These are phyloP conservation scores for Aristolochia contorta DNA, from an alignment of 164 flowering plant species.

Conservation along the genomic window DNA sequence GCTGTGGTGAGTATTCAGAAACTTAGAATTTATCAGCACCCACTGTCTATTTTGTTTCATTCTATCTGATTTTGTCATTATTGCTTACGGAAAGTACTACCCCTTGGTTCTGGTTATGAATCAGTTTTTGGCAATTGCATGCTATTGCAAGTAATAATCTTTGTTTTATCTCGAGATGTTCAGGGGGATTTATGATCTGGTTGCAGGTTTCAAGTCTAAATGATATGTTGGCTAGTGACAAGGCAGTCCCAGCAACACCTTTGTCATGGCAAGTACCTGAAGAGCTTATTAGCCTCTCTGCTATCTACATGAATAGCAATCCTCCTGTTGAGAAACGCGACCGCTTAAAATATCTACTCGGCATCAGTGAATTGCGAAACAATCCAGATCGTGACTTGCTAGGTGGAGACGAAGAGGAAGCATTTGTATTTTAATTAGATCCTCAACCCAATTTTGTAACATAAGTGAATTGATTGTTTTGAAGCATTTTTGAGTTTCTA, in stretches of 20 bases:
- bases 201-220: conserved; percentile 81
- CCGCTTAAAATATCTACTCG: conserved; percentile 73
- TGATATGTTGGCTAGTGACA: conserved; percentile 90
- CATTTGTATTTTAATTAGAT: conserved; percentile 64
- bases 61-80: background rate
- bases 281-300: conserved; percentile 69
- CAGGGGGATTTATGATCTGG: background rate
- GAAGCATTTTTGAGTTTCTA: background rate
- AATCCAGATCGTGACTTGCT: conserved; percentile 21
- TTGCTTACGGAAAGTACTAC: conserved; percentile 17
- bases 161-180: background rate
- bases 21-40: background rate
- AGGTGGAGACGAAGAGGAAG: conserved; percentile 43
- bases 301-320: conserved; percentile 47
- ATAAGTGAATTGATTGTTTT: background rate
- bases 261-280: conserved; percentile 80
- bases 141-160: background rate
- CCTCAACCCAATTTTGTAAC: conserved; percentile 9
- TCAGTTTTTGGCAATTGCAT: too few relatives aligned
- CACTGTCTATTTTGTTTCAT: background rate
- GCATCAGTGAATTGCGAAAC: conserved; percentile 44
- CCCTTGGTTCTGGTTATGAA: conserved; percentile 6
- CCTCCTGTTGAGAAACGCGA: conserved; percentile 58
- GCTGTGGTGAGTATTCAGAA: conserved; percentile 56
- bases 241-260: conserved; percentile 72